These are phyloP conservation scores for Pleurozium schreberi DNA, from an alignment of 225 moss, liverwort and hornwort genomes.

Conservation along the genomic window DNA sequence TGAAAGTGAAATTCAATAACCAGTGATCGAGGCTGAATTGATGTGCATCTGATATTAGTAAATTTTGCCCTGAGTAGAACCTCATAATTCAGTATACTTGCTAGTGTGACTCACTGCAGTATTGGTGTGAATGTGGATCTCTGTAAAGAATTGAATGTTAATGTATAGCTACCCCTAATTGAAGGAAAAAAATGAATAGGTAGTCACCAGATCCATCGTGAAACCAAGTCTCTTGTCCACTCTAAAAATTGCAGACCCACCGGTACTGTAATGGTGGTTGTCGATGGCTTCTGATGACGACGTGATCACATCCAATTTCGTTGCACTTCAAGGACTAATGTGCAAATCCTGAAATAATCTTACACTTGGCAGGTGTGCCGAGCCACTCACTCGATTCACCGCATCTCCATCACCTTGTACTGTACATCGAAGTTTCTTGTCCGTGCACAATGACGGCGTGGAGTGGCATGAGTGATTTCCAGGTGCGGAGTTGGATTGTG, in stretches of 20 bases:
- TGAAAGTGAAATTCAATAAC: neutral
- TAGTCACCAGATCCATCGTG: neutral
- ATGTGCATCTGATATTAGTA: neutral
- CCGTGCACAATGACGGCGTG: neutral
- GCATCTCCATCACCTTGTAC: neutral
- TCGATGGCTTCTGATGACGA: neutral
- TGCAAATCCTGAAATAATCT: neutral
- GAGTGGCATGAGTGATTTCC: neutral
- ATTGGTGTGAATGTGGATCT: neutral
- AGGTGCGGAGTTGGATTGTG: neutral
- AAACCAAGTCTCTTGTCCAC: neutral
- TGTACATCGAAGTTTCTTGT: neutral
- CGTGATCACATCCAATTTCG: neutral
- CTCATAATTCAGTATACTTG: neutral
- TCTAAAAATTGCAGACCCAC: neutral
- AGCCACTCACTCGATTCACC: neutral
- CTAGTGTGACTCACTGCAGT: neutral
- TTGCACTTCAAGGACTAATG: neutral
- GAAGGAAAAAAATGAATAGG: neutral
- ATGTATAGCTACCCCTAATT: neutral
- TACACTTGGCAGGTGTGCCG: neutral
- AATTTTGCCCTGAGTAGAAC: neutral
- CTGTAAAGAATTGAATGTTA: neutral
- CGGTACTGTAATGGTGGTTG: neutral
- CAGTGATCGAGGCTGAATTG: neutral